These are phyloP conservation scores for Desmodesmus armatus DNA, from an alignment of 139 green algal genomes.

Conservation along the genomic window DNA sequence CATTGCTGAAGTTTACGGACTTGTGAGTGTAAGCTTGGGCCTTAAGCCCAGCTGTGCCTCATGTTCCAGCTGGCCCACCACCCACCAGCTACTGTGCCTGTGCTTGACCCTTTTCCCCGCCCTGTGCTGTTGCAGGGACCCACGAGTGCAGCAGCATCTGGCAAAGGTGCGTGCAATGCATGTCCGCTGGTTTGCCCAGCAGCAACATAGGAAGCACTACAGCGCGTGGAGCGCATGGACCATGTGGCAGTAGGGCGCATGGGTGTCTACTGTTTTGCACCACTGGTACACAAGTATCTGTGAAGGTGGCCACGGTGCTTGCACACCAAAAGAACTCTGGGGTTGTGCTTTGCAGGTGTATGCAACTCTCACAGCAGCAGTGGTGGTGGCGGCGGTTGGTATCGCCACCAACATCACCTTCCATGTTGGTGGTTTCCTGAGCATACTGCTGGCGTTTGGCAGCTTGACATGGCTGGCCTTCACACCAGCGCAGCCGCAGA, in stretches of 20 bases:
- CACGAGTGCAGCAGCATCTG: conserved; percentile 63
- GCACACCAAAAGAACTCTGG: no score
- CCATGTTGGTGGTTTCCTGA: conserved; percentile 55
- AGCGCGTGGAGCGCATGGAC: no score
- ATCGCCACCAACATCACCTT: conserved; percentile 40
- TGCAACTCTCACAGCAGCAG: conserved; percentile 60
- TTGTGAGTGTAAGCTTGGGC: no score
- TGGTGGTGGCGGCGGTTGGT: conserved; percentile 57
- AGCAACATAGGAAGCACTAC: no score
- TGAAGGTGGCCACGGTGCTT: no score
- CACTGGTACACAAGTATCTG: no score
- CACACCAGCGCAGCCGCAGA: conserved; percentile 47
- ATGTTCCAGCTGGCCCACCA: neutral
- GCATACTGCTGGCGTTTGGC: conserved; percentile 59
- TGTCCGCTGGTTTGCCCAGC: no score
- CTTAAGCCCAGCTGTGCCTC: neutral
- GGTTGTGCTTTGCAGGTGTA: conserved; percentile 75
- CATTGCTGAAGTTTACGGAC: conserved; percentile 40
- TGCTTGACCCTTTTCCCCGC: neutral
- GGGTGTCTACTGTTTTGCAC: no score
- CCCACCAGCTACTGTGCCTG: neutral
- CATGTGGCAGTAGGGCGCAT: no score
- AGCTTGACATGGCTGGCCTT: conserved; percentile 57
- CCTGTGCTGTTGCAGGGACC: conserved; percentile 53
- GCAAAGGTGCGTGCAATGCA: conserved; percentile 42